A percentile compares a stretch with the other conserved stretches of the same genome.
Conservation (phyloP, 768 basidiomycete species). For the Termitomyces heimii region DNA sequence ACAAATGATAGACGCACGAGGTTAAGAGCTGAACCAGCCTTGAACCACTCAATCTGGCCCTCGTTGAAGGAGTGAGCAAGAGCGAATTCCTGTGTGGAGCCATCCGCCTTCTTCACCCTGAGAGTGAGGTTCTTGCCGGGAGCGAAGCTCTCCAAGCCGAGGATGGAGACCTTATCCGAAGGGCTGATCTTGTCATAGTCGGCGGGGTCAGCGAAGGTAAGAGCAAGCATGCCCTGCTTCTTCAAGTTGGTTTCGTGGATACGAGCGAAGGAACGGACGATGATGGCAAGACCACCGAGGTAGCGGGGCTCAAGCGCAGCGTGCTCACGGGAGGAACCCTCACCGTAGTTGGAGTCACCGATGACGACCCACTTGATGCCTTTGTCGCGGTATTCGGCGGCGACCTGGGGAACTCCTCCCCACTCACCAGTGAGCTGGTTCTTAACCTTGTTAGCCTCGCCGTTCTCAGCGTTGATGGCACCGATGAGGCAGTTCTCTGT, state of each 20-base stretch:
- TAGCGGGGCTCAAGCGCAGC: slow-evolving; percentile 94
- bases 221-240: slow-evolving; percentile 98
- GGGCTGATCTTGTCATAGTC: slow-evolving; percentile 94
- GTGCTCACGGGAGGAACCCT: slow-evolving; percentile 97
- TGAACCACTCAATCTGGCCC: slow-evolving; percentile 98
- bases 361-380: slow-evolving; percentile 97
- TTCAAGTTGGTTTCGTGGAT: slow-evolving; percentile 99
- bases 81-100: slow-evolving; percentile 46
- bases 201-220: slow-evolving; percentile 86
- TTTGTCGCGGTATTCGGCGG: slow-evolving; percentile 80
- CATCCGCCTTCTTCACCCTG: slow-evolving; percentile 77
- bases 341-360: slow-evolving; percentile 95
- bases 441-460: slow-evolving; percentile 93
- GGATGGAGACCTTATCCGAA: slow-evolving; percentile 82
- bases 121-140: slow-evolving; percentile 91
- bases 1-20: slow-evolving; percentile 41
- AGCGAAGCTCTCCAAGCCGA: slow-evolving; percentile 83
- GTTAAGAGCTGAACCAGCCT: slow-evolving; percentile 93
- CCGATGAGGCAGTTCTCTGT: slow-evolving; percentile 96
- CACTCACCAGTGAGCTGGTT: slow-evolving; percentile 86
- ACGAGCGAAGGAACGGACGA: slow-evolving; percentile 94
- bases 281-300: slow-evolving; percentile 93
- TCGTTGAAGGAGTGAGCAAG: slow-evolving; percentile 95
- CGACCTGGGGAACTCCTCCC: slow-evolving; percentile 80
- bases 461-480: slow-evolving; percentile 93